These are phyloP conservation scores for Potentilla sterilis DNA, from an alignment of 306 rosid genomes.

Conservation along the genomic window DNA sequence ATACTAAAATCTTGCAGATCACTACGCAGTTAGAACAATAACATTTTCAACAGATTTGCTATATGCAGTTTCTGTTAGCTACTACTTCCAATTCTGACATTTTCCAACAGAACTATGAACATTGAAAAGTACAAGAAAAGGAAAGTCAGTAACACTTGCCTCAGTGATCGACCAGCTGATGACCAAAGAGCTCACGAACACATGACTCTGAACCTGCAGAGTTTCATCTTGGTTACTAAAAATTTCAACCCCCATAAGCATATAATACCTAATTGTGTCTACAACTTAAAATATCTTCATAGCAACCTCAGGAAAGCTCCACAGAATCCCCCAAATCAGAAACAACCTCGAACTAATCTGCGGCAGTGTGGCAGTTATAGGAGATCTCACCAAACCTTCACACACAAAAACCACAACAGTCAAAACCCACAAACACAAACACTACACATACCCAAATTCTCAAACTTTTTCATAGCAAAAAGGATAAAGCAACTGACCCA, in stretches of 20 bases:
- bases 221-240: conserved; percentile 14
- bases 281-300: background rate
- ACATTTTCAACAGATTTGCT: background rate
- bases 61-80: background rate
- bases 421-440: conserved; percentile 10
- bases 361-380: conserved; percentile 77
- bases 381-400: conserved; percentile 83
- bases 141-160: conserved; percentile 48
- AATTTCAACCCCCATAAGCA: background rate
- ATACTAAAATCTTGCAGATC: background rate
- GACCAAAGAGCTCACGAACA: conserved; percentile 64
- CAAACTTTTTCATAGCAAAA: background rate
- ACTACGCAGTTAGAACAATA: background rate
- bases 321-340: conserved; percentile 77
- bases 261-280: background rate
- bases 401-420: background rate
- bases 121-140: conserved; percentile 12
- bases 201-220: conserved; percentile 51
- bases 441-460: background rate
- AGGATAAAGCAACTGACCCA: conserved; percentile 52
- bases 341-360: conserved; percentile 75
- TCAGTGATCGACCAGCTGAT: conserved; percentile 83
- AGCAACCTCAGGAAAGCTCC: conserved; percentile 82
- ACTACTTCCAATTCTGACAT: background rate
- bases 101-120: background rate